A percentile compares a stretch with the other conserved stretches of the same genome.
phyloP scores from a whole-genome alignment of 2,329 filamentous ascomycete species.

The Elsinoe batatas region DNA sequence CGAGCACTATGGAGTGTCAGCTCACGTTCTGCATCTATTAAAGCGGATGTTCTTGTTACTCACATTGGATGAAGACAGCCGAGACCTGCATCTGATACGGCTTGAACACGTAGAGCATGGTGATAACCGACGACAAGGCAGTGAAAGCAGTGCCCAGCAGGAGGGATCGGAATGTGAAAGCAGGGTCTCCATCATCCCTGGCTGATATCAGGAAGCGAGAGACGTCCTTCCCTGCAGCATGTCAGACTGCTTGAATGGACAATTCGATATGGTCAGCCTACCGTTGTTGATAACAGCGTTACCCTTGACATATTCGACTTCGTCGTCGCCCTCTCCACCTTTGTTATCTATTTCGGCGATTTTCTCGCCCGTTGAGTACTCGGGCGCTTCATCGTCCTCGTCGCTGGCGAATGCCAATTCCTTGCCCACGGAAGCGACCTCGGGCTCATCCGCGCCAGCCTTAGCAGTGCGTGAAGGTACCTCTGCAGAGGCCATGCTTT shows the following conservation, averaged over 20 bases:
- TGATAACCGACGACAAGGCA: constrained; percentile 47
- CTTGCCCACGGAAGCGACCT: not conserved
- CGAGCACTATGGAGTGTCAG: constrained; percentile 23
- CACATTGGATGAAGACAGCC: constrained; percentile 12
- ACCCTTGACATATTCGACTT: constrained; percentile 4
- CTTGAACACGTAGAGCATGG: constrained; percentile 16
- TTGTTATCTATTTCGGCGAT: not conserved
- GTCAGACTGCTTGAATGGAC: not conserved
- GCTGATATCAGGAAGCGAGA: constrained; percentile 15
- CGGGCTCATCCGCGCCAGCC: not conserved
- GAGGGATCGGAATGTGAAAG: constrained; percentile 46
- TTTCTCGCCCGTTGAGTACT: not conserved
- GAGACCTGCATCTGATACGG: constrained; percentile 12
- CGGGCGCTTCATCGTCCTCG: not conserved
- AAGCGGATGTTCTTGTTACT: not conserved
- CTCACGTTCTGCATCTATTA: not conserved
- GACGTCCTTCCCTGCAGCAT: constrained; percentile 14
- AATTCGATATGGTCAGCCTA: not conserved
- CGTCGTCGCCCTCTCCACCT: not conserved
- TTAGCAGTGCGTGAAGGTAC: not conserved
- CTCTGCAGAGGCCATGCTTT: not conserved
- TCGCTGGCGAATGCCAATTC: not conserved
- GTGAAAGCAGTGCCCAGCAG: constrained; percentile 42
- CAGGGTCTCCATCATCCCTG: constrained; percentile 43
- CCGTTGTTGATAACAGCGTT: not conserved